phyloP scores from a whole-genome alignment of 331 rosid species.

The Rhamnella rubrinervis region DNA sequence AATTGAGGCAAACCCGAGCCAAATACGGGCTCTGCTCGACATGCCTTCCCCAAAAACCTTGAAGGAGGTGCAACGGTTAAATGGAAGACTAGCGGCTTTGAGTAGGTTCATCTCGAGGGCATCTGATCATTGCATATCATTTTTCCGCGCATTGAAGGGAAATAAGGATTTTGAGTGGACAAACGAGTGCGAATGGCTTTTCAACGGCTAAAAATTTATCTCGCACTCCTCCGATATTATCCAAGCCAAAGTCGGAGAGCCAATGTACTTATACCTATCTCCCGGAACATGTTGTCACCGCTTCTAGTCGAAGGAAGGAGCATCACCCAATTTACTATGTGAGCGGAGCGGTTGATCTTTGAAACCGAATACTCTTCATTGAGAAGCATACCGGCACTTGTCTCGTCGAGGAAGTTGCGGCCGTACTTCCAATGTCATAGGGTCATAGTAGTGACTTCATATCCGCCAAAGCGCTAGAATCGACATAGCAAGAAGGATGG shows the following conservation, averaged over 20 bases:
- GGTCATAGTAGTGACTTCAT: neutral
- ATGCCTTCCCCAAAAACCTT: too few species aligned
- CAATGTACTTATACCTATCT: neutral
- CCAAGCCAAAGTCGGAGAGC: neutral
- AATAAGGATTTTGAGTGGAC: neutral
- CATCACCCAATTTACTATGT: neutral
- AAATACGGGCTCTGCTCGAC: too few species aligned
- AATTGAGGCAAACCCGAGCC: too few species aligned
- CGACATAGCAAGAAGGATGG: neutral
- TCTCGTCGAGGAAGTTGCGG: fast-evolving
- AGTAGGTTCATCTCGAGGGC: too few species aligned
- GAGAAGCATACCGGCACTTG: neutral
- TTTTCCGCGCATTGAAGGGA: neutral
- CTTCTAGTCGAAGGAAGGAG: neutral
- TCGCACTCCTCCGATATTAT: neutral
- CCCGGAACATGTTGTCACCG: neutral
- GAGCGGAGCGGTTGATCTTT: neutral
- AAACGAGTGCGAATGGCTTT: neutral
- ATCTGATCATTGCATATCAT: too few species aligned
- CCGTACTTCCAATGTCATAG: neutral
- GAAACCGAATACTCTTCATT: neutral
- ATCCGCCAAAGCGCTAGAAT: neutral
- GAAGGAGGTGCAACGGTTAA: too few species aligned
- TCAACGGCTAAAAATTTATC: too few species aligned
- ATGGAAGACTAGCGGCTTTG: too few species aligned